A percentile compares a stretch with the other conserved stretches of the same genome.
Conservation (phyloP, 345 rosid genomes). For the Brassica rapa region DNA sequence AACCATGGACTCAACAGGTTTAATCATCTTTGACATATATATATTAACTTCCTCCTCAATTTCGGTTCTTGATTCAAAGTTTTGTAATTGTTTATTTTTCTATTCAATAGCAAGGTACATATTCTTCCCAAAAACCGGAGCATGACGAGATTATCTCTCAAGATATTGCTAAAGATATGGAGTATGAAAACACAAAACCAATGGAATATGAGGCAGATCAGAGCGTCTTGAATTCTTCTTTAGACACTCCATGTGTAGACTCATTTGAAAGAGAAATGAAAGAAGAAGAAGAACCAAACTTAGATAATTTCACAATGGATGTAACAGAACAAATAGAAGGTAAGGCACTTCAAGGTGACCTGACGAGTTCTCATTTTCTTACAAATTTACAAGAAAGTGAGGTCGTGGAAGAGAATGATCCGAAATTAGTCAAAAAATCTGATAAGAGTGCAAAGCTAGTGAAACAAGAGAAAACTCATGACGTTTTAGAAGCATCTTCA, state of each 20-base stretch:
- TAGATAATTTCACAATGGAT: background rate
- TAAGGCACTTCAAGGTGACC: background rate
- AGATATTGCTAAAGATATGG: background rate
- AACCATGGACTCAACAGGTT: constrained; percentile 33
- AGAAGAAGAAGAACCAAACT: constrained; percentile 3
- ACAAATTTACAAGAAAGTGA: constrained; percentile 6
- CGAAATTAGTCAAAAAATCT: background rate
- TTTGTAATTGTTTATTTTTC: background rate
- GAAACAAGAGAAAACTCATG: constrained; percentile 10
- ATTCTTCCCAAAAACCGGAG: constrained; percentile 17
- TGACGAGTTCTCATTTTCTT: background rate
- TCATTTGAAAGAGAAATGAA: constrained; percentile 11
- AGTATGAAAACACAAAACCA: background rate
- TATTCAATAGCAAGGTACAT: background rate
- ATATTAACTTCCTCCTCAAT: background rate
- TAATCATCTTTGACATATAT: constrained; percentile 4
- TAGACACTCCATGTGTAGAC: constrained; percentile 3
- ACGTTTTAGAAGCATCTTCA: background rate
- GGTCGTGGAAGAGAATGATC: constrained; percentile 22
- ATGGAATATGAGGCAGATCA: constrained; percentile 11
- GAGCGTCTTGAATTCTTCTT: constrained; percentile 21
- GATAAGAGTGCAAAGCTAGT: background rate
- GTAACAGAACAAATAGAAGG: constrained; percentile 2
- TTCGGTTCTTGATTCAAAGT: constrained; percentile 11
- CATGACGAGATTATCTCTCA: constrained; percentile 15